Base-by-base conservation (phyloP, 2,329 filamentous ascomycete species). In the Atkinsonella texensis region DNA sequence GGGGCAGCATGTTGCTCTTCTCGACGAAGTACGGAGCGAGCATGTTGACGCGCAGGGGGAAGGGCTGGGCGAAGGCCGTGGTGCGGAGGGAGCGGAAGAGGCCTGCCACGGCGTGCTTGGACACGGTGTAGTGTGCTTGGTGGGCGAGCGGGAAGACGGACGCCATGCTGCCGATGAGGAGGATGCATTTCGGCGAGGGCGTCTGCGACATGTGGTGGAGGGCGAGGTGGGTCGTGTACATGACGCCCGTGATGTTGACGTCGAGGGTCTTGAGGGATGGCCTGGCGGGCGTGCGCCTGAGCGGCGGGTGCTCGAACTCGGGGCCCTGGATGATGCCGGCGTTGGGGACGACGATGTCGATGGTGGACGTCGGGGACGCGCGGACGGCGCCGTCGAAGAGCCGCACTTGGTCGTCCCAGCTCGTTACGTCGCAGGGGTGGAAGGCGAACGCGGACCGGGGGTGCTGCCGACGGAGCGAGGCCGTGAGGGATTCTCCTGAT, bases 11-110 rank as follows among this genome's bases (percentile, higher is more conserved):
- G 56, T 61, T 73, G n/a, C 80, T 77, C 13, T 79, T 83, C 57
- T 81, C 76, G 58, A 74, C 69, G 62, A 84, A 86, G 65, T 85
- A 86, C 0, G 83, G 83, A 53, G 74, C 76, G n/a, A 87, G 63
- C 59, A 85, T 70, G 60, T 86, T 87, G 53, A 84, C 69, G 44
- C 84, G 73, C 42, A 86, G 67, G 23, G 77, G 77, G 43, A 39
- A 31, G 50, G 18, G 12, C 42, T 72, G 65, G 8, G 53, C 23
- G 38, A 60, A 62, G 2, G 74, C 68, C 0, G 74, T 74, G 4
- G 69, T 62, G 15, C 82, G 72, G 45, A 87, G 66, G 6, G 73
- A 70, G 43, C 83, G 74, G 63, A 83, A 85, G 35, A 85, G 67
- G 0, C 83, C 84, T 11, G 83, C 70, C 0, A 87, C 74, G 18